Evolutionary conservation across 345 rosid genomes (phyloP).

Genomic region (Mallotus nudiflorus): DNA sequence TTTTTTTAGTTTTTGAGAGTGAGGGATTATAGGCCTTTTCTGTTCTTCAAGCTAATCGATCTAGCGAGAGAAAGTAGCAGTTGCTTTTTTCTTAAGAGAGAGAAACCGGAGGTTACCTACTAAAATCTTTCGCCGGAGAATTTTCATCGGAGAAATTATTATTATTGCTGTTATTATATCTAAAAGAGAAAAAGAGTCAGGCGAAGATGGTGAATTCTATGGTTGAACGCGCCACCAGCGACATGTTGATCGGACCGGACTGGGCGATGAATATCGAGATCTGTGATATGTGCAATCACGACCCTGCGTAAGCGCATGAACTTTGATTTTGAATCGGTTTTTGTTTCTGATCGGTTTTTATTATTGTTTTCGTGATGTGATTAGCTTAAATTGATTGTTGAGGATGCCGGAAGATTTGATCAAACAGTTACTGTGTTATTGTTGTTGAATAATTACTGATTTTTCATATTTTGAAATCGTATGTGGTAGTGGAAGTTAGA

Average conservation of each 20-base stretch:
- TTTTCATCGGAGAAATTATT: constrained; percentile 11
- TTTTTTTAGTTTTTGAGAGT: too few species aligned
- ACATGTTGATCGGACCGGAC: constrained; percentile 98
- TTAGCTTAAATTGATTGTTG: neutral
- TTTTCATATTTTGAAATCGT: too few species aligned
- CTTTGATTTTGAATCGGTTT: constrained; percentile 14
- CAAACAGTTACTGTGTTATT: constrained; percentile 14
- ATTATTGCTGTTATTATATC: too few species aligned
- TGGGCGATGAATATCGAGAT: constrained; percentile 99
- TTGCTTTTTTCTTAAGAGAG: constrained; percentile 7
- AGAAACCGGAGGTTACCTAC: neutral
- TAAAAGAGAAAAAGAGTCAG: neutral
- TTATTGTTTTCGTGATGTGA: neutral
- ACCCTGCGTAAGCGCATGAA: constrained; percentile 51
- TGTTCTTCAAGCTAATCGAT: constrained; percentile 34
- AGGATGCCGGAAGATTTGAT: constrained; percentile 2
- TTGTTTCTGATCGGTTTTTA: neutral
- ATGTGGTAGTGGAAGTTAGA: neutral
- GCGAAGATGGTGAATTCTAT: constrained; percentile 87
- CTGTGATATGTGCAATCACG: constrained; percentile 95
- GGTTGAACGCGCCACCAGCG: constrained; percentile 99
- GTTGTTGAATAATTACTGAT: neutral
- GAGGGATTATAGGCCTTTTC: constrained; percentile 13
- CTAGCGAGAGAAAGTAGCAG: neutral
- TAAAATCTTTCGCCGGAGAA: constrained; percentile 31